Evolutionary conservation across 768 basidiomycete genomes (phyloP), one percentile per base, ranked within the genome.

Genomic region (Coprinellus aureogranulatus): DNA sequence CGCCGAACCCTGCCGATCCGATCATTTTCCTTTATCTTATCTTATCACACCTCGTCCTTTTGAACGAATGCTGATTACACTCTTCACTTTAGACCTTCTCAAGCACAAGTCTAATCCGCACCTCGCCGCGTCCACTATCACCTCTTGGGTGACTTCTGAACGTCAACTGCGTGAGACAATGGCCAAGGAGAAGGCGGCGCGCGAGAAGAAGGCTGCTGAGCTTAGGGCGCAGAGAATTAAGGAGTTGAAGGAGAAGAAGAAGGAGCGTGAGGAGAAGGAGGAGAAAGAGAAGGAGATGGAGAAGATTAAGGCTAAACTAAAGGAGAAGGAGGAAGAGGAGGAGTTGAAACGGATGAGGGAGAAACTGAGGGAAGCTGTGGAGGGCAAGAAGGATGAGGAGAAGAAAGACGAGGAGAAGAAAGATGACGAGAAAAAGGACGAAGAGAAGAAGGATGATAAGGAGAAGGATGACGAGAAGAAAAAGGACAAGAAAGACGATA

Each of bases 101-200:
- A 87, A 88, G 72, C 87, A 92, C 75, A 94, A 95, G 74, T 85
- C 87, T 22, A 78, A 88, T 54, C 92, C 92, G 2, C 88, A 92
- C 65, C 77, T 79, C 1, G 91, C 92, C 25, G 87, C 90, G 2
- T 73, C 77, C 22, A 85, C 81, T 12, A 86, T 85, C 22, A 77
- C 76, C 1, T 79, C 74, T 39, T 95, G 92, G 92, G 90, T 93
- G 16, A 70, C 81, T 51, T 76, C 78, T 53, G 91, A 93, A 75
- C 81, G 89, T 61, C 83, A 85, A 70, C 84, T 92, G 78, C 79
- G 81, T 61, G 89, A 89, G 72, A 80, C 86, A 62, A 73, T 92
- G 59, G 79, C 81, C 74, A 80, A 81, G 65, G 90, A 93, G 75
- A 86, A 85, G 64, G 89, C 90, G 67, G 86, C 80, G 51, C 76